Evolutionary conservation across 345 rosid genomes (phyloP), one percentile per base, ranked within the genome.

Genomic region (Microcos paniculata): DNA sequence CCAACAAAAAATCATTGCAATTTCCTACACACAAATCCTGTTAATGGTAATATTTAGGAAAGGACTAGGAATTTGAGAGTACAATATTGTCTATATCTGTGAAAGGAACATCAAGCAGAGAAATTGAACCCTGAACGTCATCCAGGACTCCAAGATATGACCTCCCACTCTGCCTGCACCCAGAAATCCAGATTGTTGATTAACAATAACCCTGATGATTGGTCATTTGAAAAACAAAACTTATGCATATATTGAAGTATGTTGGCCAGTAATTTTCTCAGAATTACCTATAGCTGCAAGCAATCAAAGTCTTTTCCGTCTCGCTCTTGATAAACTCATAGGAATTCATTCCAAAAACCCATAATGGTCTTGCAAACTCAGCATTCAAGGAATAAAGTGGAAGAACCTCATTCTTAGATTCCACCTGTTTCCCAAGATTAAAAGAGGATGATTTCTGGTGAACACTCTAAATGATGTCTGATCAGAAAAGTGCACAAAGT

Each of bases 101-200:
- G 83, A 96, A 87, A 79, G 97, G 97, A 83, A 90, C 88, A 79
- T 91, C 90, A 11, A 95, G 94, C 79, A 82, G 80, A 77, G 97
- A 87, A 63, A 93, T 71, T 42, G 94, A 89, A 71, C 88, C 79
- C 84, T 85, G 84, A 28, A 75, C 82, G 75, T 82, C 91, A 66
- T 96, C 91, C 82, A 96, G 73, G 69, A 93, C 76, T 68, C 93
- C 96, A 79, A 93, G 90, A 84, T 85, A 87, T 48, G 99, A 91
- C 85, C 81, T 95, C 74, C 99, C 98, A 76, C 90, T 87, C 79
- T 89, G 90, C 91, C 99, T 95, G 93, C 79, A 87, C 76, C 59
- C 72, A 82, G 68, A 68, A 57, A 71, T 19, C 59, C 45, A 73
- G 48, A 58, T 55, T 62, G 23, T 55, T 62, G 13, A 74, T 43